Evolutionary conservation across 2,329 filamentous ascomycete genomes (phyloP).

Genomic region (Monilinia polystroma): DNA sequence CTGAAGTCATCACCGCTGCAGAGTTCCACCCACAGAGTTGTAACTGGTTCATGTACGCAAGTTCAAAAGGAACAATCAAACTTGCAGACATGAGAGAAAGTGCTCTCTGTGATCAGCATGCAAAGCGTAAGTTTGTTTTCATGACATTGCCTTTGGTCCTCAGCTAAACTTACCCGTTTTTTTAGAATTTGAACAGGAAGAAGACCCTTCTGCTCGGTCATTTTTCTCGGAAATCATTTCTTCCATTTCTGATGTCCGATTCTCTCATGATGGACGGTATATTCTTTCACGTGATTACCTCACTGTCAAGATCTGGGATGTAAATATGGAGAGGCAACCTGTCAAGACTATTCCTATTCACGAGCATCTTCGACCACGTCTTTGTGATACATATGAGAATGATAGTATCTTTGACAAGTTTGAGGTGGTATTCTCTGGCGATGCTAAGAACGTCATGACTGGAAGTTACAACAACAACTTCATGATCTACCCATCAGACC

Average conservation of each 20-base stretch:
- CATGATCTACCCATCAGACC: conserved; percentile 98
- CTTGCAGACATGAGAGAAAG: conserved; percentile 97
- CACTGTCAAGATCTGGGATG: conserved; percentile 99
- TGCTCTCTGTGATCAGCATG: conserved; percentile 91
- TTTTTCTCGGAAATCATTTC: conserved; percentile 99
- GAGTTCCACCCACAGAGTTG: conserved; percentile 97
- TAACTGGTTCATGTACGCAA: conserved; percentile 99
- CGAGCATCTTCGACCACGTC: conserved; percentile 86
- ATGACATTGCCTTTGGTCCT: not conserved
- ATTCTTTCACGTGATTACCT: conserved; percentile 97
- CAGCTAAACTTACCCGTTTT: conserved; percentile 26
- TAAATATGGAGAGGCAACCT: conserved; percentile 97
- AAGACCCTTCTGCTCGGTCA: conserved; percentile 92
- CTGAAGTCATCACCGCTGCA: conserved; percentile 96
- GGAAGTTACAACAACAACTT: conserved; percentile 99
- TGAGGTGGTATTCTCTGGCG: conserved; percentile 96
- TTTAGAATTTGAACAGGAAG: conserved; percentile 96
- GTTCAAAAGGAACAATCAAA: conserved; percentile 98
- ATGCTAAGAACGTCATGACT: conserved; percentile 99
- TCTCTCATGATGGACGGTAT: conserved; percentile 93
- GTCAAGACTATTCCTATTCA: conserved; percentile 99
- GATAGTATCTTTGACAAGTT: conserved; percentile 99
- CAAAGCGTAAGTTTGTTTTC: conserved; percentile 66
- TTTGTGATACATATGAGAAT: conserved; percentile 99
- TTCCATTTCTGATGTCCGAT: conserved; percentile 97